Percentiles rank a stretch among this genome's conserved stretches.
These are phyloP conservation scores for Nicotiana otophora DNA, from an alignment of 257 asterid species.

Conservation along the genomic window DNA sequence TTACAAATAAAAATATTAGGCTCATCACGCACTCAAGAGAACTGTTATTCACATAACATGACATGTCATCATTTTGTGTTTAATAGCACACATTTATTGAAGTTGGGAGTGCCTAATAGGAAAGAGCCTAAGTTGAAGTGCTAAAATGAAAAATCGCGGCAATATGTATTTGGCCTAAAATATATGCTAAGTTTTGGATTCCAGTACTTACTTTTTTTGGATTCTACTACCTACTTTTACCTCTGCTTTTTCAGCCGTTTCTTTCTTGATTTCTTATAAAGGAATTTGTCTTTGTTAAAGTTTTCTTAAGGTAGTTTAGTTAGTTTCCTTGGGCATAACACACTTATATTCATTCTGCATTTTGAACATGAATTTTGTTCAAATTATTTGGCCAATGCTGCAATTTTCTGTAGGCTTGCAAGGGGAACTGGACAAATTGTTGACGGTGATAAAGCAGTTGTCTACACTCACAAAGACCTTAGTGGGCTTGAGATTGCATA, in stretches of 20 bases:
- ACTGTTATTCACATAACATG: background rate
- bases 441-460: constrained; percentile 35
- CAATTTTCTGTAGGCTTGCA: constrained; percentile 33
- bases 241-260: background rate
- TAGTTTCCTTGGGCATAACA: background rate
- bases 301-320: background rate
- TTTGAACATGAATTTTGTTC: background rate
- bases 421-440: constrained; percentile 53
- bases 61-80: background rate
- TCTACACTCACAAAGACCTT: constrained; percentile 46
- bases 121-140: background rate
- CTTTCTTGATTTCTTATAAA: background rate
- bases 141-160: background rate
- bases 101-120: background rate
- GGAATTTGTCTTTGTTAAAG: background rate
- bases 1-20: too few species aligned
- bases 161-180: background rate
- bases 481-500: background rate
- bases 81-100: background rate
- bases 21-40: background rate
- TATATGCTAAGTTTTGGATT: background rate
- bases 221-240: background rate
- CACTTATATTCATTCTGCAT: background rate
- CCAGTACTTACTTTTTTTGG: background rate
- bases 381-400: background rate